Base-by-base conservation (phyloP, 106 monocot species). In the Platanthera zijinensis region DNA sequence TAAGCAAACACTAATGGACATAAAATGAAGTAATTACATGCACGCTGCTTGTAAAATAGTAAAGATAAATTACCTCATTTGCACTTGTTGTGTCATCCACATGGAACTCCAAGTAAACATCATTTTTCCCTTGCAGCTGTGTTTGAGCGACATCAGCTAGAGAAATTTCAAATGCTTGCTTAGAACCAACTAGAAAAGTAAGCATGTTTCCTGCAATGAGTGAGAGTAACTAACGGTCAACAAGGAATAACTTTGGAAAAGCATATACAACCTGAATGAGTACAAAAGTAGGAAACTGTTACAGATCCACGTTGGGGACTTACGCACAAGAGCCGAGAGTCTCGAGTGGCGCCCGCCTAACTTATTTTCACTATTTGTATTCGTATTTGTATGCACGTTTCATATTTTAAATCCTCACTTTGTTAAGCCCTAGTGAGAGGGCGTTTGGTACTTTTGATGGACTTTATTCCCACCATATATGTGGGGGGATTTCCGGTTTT, bases 81-180 rank as follows among this genome's bases (percentile, higher is more conserved):
- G 94, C 99, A 63, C 99, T 94, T 76, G 99, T 94, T 50, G 99
- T 99, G 75, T 99, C 99, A 80, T 99, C 99, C 74, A 99, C 86
- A 84, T 99, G 99, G 75, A 99, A 95, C 76, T 99, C 94, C 83
- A 99, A 81, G 72, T 81, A 92, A 48, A 92, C 94, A 85, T 99
- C 99, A 83, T 82, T 99, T 79, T 94, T 99, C 47, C 99, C 99
- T 83, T 99, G 99, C 63, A 90, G 76, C 32, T 99, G 99, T 14
- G 92, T 90, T 84, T 92, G 92, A 32, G 99, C 87, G 78, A 99
- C 92, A 84, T 99, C 99, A n/a, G 99, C 94, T 80, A 99, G 76
- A 17, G 99, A 99, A 64, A 99, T 75, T 78, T 99, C 99, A 85
- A 99, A 99, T 82, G 94, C 99, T 92, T 99, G 99, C 78, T 94